Evolutionary conservation across 2,329 filamentous ascomycete species (phyloP), one percentile per base, ranked within the genome.

Genomic region (Geosmithia morbida): DNA sequence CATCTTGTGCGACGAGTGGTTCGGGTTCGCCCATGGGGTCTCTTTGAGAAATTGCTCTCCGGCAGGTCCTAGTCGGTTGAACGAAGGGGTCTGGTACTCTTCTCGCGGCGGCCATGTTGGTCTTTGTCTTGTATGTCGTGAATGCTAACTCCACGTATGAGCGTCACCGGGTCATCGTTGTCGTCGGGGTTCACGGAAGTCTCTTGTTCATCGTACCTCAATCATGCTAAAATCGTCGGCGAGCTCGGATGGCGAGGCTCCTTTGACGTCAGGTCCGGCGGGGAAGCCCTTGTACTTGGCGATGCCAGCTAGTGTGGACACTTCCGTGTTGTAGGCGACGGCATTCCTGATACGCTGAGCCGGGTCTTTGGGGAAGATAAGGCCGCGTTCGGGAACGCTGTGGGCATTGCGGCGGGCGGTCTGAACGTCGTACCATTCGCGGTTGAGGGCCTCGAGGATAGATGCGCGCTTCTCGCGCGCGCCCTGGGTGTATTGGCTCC

Each of bases 211-310:
- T 37, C 33, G 33, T 61, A 96, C 89, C 59, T 85, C 83, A 72
- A 98, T 96, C 55, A 84, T 84, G 61, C 85, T 81, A 52, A 97
- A 70, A 65, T 98, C 92, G 45, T 90, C 83, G 48, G 95, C 87
- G 44, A 92, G 66, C 58, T 96, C 87, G 11, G 75, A 70, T 19
- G 75, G 64, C 39, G 83, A 81, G 22, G 86, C 85, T 41, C 85
- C 76, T 49, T 72, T 72, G 65, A 98, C 83, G 33, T 85, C 75
- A 18, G 92, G 92, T n/a, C 89, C 92, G 30, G 90, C 89, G 37
- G 92, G 92, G 65, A 98, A 98, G 20, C 92, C 92, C 57, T 94
- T 82, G 61, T 96, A 89, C 66, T 96, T 97, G 37, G 90, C 89
- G 46, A 97, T 74, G 39, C 90, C 90, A 6, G 89, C 83, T 49